Conservation (phyloP, 352 stramenopile genomes). For the Phytophthora colocasiae region DNA sequence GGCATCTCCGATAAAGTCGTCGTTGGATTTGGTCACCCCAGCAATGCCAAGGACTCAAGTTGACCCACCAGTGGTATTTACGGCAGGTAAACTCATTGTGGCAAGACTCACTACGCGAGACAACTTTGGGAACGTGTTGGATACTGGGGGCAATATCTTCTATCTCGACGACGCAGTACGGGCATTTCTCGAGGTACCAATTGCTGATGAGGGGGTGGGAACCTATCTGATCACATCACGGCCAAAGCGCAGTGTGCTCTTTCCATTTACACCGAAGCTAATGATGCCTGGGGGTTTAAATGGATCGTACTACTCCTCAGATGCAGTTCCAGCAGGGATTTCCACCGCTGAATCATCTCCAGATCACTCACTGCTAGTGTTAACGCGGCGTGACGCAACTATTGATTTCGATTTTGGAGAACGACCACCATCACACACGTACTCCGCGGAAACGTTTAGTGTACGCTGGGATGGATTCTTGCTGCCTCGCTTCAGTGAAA, state of each 20-base stretch:
- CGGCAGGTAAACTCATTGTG: constrained; percentile 44
- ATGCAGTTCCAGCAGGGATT: constrained; percentile 32
- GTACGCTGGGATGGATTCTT: constrained; percentile 65
- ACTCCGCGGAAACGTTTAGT: constrained; percentile 62
- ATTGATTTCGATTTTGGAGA: constrained; percentile 65
- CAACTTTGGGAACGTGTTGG: constrained; percentile 52
- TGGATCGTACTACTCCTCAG: constrained; percentile 51
- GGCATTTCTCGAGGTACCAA: constrained; percentile 28
- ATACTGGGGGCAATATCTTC: constrained; percentile 61
- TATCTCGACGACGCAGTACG: constrained; percentile 36
- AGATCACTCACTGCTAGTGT: constrained; percentile 17
- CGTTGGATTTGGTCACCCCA: constrained; percentile 58
- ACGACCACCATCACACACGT: constrained; percentile 33
- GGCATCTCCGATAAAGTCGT: constrained; percentile 50
- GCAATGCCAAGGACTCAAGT: constrained; percentile 13
- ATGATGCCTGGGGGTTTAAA: constrained; percentile 66
- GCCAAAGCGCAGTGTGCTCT: constrained; percentile 26
- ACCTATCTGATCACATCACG: constrained; percentile 51
- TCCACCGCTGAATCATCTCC: constrained; percentile 26
- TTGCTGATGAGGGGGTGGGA: constrained; percentile 45
- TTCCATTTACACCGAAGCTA: constrained; percentile 56
- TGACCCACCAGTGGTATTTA: constrained; percentile 35
- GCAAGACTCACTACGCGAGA: constrained; percentile 57
- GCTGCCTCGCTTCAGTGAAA: constrained; percentile 53
- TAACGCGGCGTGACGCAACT: constrained; percentile 41